Conservation (phyloP, 768 basidiomycete species). For the Cystofilobasidium ferigula region DNA sequence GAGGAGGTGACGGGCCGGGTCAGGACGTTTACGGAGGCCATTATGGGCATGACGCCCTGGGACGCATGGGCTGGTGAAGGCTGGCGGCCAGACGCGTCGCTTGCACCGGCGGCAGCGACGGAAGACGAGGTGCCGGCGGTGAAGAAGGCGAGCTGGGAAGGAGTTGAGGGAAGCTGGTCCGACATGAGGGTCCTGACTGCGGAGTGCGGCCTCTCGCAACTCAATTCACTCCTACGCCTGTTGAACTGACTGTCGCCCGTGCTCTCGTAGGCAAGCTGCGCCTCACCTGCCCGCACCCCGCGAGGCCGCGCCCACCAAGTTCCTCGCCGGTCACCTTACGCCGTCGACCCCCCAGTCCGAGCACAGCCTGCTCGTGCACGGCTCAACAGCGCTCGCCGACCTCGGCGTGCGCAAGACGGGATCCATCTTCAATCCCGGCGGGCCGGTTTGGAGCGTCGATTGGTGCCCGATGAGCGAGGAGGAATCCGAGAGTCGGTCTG, state of each 20-base stretch:
- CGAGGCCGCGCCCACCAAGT: not conserved
- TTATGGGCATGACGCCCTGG: conserved; percentile 18
- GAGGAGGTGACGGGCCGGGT: conserved; percentile 14
- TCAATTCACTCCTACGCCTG: not conserved
- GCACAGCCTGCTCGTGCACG: not conserved
- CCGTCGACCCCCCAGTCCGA: not conserved
- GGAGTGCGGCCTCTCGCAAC: not conserved
- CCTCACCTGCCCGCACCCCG: not conserved
- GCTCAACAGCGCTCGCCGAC: not conserved
- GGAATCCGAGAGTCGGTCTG: conserved; percentile 29
- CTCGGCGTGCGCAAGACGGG: conserved; percentile 38
- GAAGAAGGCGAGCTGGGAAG: conserved; percentile 8
- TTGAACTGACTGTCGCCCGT: not conserved
- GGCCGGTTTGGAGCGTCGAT: conserved; percentile 78
- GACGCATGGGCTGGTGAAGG: conserved; percentile 22
- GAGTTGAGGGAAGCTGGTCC: conserved; percentile 2
- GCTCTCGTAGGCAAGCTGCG: not conserved
- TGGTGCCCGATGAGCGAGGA: conserved; percentile 71
- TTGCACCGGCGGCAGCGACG: not conserved
- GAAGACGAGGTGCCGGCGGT: not conserved
- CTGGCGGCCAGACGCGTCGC: conserved; percentile 10
- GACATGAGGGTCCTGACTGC: not conserved
- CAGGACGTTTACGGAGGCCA: not conserved
- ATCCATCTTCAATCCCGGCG: conserved; percentile 73
- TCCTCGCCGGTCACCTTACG: conserved; percentile 10